Conservation (phyloP, 1,284 basidiomycete species). For the Puccinia polysora region DNA sequence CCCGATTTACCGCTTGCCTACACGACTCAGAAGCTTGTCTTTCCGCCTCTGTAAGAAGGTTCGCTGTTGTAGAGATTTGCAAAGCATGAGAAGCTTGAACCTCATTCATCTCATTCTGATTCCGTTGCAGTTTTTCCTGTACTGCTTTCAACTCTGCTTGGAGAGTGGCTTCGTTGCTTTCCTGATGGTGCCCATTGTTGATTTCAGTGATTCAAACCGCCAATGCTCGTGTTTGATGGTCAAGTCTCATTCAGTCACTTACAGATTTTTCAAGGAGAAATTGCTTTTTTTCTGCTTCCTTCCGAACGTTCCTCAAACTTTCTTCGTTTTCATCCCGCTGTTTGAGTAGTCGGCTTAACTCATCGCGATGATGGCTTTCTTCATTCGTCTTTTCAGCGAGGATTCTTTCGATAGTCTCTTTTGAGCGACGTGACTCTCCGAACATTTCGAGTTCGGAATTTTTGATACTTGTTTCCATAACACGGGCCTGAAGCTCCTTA, state of each 20-base stretch:
- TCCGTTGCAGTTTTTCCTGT: conserved; percentile 1
- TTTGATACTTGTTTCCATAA: background rate
- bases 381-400: conserved; percentile 1
- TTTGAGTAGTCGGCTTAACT: conserved; percentile 6
- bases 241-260: background rate
- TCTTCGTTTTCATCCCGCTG: conserved; percentile 9
- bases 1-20: conserved; percentile 5
- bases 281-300: background rate
- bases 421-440: conserved; percentile 32
- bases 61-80: conserved; percentile 10
- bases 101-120: conserved; percentile 1
- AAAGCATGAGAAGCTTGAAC: conserved; percentile 11
- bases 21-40: conserved; percentile 6
- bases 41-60: conserved; percentile 4
- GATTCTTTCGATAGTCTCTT: conserved; percentile 21
- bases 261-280: background rate
- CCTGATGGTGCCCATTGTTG: background rate
- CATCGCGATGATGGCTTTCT: conserved; percentile 15
- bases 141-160: background rate
- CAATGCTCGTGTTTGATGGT: background rate
- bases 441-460: conserved; percentile 10
- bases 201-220: too few relatives aligned
- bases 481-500: conserved; percentile 9
- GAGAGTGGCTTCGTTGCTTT: conserved; percentile 6
- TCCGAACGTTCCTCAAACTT: background rate